These are phyloP conservation scores for Trichosporon coremiiforme DNA, from an alignment of 1,284 basidiomycete genomes.

Conservation along the genomic window DNA sequence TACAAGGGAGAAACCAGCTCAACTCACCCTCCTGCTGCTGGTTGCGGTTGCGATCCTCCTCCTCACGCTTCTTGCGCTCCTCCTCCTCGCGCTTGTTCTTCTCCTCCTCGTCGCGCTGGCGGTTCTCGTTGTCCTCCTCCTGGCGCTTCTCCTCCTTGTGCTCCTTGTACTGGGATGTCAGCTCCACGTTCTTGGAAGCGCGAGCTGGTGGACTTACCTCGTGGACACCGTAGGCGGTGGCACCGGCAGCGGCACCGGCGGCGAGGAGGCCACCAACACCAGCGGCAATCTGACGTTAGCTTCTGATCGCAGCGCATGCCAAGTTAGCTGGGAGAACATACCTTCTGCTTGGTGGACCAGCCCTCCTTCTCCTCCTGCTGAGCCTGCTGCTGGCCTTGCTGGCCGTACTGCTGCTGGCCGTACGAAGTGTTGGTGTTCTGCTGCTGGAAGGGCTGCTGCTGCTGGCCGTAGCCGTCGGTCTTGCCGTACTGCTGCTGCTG, in stretches of 20 bases:
- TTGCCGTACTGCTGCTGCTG: conserved; percentile 13
- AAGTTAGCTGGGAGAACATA: not conserved
- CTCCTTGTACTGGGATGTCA: conserved; percentile 13
- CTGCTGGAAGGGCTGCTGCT: conserved; percentile 6
- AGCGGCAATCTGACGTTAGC: conserved; percentile 2
- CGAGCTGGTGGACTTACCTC: not conserved
- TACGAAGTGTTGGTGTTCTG: conserved; percentile 16
- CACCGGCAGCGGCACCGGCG: conserved; percentile 11
- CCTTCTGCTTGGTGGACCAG: conserved; percentile 17
- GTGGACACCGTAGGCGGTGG: conserved; percentile 11
- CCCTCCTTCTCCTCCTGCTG: conserved; percentile 16
- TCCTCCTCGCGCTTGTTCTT: conserved; percentile 11
- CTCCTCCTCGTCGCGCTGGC: conserved; percentile 9
- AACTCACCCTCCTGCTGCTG: conserved; percentile 13
- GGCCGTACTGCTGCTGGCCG: no score
- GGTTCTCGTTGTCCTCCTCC: conserved; percentile 12
- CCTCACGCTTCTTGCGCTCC: conserved; percentile 1
- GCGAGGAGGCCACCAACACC: conserved; percentile 11
- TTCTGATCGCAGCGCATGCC: no score
- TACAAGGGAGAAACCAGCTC: no score
- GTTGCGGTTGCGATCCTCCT: conserved; percentile 12
- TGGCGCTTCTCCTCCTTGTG: conserved; percentile 16
- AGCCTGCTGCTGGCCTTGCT: conserved; percentile 16
- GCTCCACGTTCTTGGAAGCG: no score
- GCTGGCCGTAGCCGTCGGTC: conserved; percentile 11